Evolutionary conservation across 208 protist genomes (phyloP).

Genomic region (Crithidia expoeki): DNA sequence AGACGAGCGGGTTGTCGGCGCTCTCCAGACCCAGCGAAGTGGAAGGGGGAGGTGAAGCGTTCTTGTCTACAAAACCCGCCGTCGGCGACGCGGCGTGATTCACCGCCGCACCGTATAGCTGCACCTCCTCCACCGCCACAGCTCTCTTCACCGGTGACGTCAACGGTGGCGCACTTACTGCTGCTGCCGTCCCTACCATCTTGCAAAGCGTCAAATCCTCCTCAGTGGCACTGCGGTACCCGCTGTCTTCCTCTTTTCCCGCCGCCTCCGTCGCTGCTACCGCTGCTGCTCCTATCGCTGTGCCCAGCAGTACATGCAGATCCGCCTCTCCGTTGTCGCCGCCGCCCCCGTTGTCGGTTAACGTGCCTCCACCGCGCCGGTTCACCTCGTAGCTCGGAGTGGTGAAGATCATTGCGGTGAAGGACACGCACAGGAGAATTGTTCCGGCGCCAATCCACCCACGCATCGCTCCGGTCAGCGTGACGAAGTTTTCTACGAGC

Average conservation of each 20-base stretch:
- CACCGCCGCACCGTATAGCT: background rate
- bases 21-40: background rate
- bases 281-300: background rate
- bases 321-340: background rate
- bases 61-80: background rate
- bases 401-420: slow-evolving; percentile 66
- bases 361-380: slow-evolving; percentile 1
- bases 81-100: background rate
- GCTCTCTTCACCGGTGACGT: background rate
- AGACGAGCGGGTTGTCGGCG: slow-evolving; percentile 8
- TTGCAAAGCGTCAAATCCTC: slow-evolving; percentile 14
- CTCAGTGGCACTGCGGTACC: background rate
- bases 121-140: background rate
- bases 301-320: no score
- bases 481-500: slow-evolving; percentile 60
- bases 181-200: background rate
- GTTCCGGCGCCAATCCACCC: slow-evolving; percentile 49
- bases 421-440: slow-evolving; percentile 53
- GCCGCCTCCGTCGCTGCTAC: background rate
- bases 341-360: no score
- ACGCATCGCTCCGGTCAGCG: slow-evolving; percentile 31
- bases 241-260: background rate
- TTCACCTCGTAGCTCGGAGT: slow-evolving; percentile 74
- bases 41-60: background rate
- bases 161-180: background rate